Evolutionary conservation across 495 filamentous ascomycete genomes (phyloP).

Genomic region (Penicillium verhagenii): DNA sequence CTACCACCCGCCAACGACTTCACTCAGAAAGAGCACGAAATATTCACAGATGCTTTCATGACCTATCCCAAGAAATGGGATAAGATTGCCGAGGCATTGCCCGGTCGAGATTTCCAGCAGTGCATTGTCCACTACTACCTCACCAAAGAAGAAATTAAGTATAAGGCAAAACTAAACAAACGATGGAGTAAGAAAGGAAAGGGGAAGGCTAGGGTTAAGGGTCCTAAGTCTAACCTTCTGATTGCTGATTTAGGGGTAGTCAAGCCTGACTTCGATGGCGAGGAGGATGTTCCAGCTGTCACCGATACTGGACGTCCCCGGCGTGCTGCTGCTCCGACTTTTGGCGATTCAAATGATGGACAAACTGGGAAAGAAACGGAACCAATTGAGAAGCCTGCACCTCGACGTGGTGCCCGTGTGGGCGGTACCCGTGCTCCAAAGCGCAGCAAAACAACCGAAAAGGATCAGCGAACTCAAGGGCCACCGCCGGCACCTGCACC

Average conservation of each 20-base stretch:
- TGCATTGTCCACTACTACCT: conserved; percentile 96
- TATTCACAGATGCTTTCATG: conserved; percentile 77
- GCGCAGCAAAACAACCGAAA: conserved; percentile 35
- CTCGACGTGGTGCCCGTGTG: conserved; percentile 46
- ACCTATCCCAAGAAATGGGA: conserved; percentile 89
- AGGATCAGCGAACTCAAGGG: conserved; percentile 30
- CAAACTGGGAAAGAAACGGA: conserved; percentile 50
- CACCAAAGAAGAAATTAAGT: conserved; percentile 81
- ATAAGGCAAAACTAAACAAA: conserved; percentile 77
- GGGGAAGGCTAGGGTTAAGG: conserved; percentile 47
- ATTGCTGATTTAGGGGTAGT: conserved; percentile 68
- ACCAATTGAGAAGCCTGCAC: conserved; percentile 54
- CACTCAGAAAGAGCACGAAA: conserved; percentile 70
- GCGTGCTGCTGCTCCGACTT: conserved; percentile 68
- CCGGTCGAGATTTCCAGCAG: conserved; percentile 72
- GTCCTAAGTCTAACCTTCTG: conserved; percentile 72
- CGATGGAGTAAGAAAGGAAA: conserved; percentile 65
- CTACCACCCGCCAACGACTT: conserved; percentile 80
- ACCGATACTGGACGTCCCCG: conserved; percentile 69
- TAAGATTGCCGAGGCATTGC: conserved; percentile 73
- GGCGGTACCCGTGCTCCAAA: conserved; percentile 40
- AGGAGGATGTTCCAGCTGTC: conserved; percentile 51
- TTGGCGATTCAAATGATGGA: conserved; percentile 62
- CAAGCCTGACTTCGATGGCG: conserved; percentile 55
- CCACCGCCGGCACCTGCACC: too few relatives aligned